Percentiles rank a stretch among this genome's conserved stretches.
These are phyloP conservation scores for Fusarium phyllophilum DNA, from an alignment of 2,329 filamentous ascomycete genomes.

Conservation along the genomic window DNA sequence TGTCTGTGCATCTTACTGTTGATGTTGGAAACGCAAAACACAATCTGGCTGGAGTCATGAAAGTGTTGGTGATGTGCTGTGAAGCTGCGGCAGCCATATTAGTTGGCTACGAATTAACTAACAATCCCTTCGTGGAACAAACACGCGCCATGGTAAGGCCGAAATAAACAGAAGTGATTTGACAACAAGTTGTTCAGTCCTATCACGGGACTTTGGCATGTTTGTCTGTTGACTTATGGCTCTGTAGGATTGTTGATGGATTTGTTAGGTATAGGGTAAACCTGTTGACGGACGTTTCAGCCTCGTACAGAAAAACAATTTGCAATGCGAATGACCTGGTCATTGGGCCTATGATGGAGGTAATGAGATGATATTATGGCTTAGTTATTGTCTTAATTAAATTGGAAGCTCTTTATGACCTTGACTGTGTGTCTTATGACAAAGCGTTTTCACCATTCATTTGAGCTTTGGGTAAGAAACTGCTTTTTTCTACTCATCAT, in stretches of 20 bases:
- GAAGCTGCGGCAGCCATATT: fast-evolving
- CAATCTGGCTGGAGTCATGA: neutral
- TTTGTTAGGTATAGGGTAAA: neutral
- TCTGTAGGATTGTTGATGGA: neutral
- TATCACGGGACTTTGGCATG: neutral
- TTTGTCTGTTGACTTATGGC: neutral
- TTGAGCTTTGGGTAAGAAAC: neutral
- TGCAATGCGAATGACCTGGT: neutral
- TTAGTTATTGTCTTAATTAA: fast-evolving
- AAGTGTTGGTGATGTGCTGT: neutral
- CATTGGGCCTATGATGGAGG: neutral
- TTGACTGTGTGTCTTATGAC: neutral
- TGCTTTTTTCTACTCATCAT: fast-evolving
- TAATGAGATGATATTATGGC: fast-evolving
- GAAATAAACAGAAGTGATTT: neutral
- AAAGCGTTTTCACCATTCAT: fast-evolving
- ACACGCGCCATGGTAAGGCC: fast-evolving
- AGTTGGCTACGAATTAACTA: no score
- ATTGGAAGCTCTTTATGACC: neutral
- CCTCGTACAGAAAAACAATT: neutral
- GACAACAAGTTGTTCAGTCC: neutral
- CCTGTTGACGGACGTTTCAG: neutral
- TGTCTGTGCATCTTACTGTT: neutral
- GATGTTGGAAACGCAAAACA: neutral
- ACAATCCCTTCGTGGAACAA: neutral